Conservation (phyloP, 495 filamentous ascomycete genomes). For the Barbatosphaeria neglecta region DNA sequence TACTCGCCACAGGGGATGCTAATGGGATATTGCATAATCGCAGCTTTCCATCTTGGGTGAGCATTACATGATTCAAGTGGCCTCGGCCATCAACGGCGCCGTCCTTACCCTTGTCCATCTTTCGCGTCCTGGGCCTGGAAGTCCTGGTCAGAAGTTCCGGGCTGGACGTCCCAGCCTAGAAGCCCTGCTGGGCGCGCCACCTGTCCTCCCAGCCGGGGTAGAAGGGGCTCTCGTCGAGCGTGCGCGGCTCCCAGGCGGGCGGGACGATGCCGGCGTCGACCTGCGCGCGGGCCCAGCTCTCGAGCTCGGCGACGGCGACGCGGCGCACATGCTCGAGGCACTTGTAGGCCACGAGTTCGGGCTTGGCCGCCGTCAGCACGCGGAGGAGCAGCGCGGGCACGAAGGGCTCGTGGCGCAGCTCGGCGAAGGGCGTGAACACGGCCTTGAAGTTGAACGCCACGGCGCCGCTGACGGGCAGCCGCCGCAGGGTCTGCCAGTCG, state of each 20-base stretch:
- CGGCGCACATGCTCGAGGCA: constrained; percentile 75
- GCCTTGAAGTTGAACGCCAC: constrained; percentile 90
- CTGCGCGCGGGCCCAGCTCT: constrained; percentile 62
- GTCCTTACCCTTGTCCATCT: too few species aligned
- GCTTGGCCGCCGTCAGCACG: constrained; percentile 62
- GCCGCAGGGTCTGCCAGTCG: constrained; percentile 84
- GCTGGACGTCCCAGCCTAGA: constrained; percentile 5
- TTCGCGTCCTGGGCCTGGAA: too few species aligned
- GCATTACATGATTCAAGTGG: too few species aligned
- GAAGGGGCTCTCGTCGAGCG: constrained; percentile 73
- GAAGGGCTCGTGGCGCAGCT: constrained; percentile 64
- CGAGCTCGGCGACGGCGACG: constrained; percentile 56
- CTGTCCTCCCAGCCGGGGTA: constrained; percentile 77
- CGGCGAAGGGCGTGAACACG: constrained; percentile 64
- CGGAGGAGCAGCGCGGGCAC: constrained; percentile 58
- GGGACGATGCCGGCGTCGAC: constrained; percentile 47
- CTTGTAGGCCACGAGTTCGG: constrained; percentile 71
- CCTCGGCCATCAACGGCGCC: too few species aligned
- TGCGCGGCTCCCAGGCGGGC: constrained; percentile 57
- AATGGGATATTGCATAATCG: too few species aligned
- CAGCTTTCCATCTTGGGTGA: too few species aligned
- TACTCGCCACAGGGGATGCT: too few species aligned
- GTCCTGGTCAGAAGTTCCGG: too few species aligned
- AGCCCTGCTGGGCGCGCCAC: constrained; percentile 71
- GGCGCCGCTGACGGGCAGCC: constrained; percentile 63